phyloP scores from a whole-genome alignment of 805 yeast genomes.

The Pichia manshurica region DNA sequence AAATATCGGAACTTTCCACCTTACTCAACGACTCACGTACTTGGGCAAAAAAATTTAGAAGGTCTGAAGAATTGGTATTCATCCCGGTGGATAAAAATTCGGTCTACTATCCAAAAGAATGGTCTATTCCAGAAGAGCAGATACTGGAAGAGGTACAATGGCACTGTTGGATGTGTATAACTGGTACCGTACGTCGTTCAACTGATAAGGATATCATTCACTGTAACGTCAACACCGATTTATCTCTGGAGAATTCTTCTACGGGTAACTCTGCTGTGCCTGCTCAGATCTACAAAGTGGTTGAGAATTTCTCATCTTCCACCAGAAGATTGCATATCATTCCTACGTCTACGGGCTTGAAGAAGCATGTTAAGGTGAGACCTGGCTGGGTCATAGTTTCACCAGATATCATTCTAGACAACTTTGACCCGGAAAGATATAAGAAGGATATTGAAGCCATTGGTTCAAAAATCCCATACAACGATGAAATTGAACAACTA shows the following conservation, averaged over 20 bases:
- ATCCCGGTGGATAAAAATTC: slow-evolving; percentile 65
- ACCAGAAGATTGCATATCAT: slow-evolving; percentile 79
- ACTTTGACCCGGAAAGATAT: slow-evolving; percentile 49
- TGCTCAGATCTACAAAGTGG: slow-evolving; percentile 66
- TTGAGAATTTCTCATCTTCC: slow-evolving; percentile 84
- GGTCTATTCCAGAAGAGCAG: slow-evolving; percentile 37
- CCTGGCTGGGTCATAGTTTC: slow-evolving; percentile 89
- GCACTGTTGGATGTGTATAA: slow-evolving; percentile 98
- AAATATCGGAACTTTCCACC: slow-evolving; percentile 56
- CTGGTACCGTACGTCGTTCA: slow-evolving; percentile 87
- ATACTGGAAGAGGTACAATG: slow-evolving; percentile 72
- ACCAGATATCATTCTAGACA: slow-evolving; percentile 75
- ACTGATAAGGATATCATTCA: slow-evolving; percentile 80
- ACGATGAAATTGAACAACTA: slow-evolving; percentile 67
- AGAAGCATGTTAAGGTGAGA: slow-evolving; percentile 58
- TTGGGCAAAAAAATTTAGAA: slow-evolving; percentile 63
- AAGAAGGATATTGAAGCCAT: slow-evolving; percentile 36
- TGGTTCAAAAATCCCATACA: slow-evolving; percentile 58
- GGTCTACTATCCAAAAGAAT: slow-evolving; percentile 57
- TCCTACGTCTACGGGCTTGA: slow-evolving; percentile 63
- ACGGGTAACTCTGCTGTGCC: slow-evolving; percentile 54
- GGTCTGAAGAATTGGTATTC: slow-evolving; percentile 85
- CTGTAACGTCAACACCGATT: slow-evolving; percentile 88
- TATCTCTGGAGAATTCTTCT: slow-evolving; percentile 55
- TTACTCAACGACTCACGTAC: slow-evolving; percentile 34